A percentile compares a stretch with the other conserved stretches of the same genome.
Conservation (phyloP, 805 yeast genomes). For the Candida ascalaphidarum region DNA sequence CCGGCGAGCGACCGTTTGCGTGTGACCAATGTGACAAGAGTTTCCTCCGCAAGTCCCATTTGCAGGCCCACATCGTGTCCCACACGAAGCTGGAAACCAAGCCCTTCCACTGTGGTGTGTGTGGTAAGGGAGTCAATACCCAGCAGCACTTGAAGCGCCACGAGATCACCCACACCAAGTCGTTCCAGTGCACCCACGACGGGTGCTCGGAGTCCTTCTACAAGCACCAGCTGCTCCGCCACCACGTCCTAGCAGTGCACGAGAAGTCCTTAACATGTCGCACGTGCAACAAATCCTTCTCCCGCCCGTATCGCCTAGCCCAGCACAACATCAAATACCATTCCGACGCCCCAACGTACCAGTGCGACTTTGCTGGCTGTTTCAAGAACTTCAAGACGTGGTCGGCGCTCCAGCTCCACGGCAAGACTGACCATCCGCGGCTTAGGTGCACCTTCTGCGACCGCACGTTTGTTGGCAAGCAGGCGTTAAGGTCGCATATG, state of each 20-base stretch:
- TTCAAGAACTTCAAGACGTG: slow-evolving; percentile 54
- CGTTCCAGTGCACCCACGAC: slow-evolving; percentile 47
- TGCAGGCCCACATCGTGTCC: slow-evolving; percentile 64
- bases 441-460: slow-evolving; percentile 57
- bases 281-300: slow-evolving; percentile 56
- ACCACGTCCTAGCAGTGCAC: slow-evolving; percentile 63
- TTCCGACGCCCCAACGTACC: slow-evolving; percentile 43
- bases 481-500: slow-evolving; percentile 70
- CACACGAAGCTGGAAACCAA: slow-evolving; percentile 48
- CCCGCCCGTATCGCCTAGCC: slow-evolving; percentile 54
- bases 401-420: slow-evolving; percentile 66
- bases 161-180: slow-evolving; percentile 62
- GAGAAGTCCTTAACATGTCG: slow-evolving; percentile 45
- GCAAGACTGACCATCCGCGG: slow-evolving; percentile 66
- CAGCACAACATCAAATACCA: slow-evolving; percentile 65
- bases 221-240: slow-evolving; percentile 67
- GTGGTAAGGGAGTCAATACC: slow-evolving; percentile 79
- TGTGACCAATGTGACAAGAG: slow-evolving; percentile 58
- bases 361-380: slow-evolving; percentile 60
- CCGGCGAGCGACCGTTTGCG: slow-evolving; percentile 67
- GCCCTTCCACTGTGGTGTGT: slow-evolving; percentile 64
- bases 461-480: slow-evolving; percentile 63
- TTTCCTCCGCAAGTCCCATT: slow-evolving; percentile 72
- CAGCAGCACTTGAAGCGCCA: slow-evolving; percentile 78
- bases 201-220: slow-evolving; percentile 63